Evolutionary conservation across 176 grass and related monocot genomes (phyloP), one percentile per base, ranked within the genome.

Genomic region (Calamus simplicifolius): DNA sequence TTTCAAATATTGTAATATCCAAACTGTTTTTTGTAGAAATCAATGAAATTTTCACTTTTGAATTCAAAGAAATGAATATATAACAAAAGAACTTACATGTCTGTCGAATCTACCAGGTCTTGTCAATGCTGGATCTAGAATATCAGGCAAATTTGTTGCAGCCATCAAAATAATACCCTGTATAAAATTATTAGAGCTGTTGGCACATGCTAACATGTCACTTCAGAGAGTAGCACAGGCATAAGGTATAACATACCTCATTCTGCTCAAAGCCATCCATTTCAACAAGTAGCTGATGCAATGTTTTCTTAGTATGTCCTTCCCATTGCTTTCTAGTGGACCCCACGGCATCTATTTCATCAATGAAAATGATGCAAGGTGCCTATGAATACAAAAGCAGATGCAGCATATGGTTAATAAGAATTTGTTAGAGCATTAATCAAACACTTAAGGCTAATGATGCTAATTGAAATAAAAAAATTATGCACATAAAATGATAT

Each of bases 261-360:
- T 98, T 98, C 83, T 98, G 88, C 81, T 98, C 94, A 83, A 98
- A 98, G 28, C 94, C 94, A 43, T 98, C 94, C 94, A 98, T 98
- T 81, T 98, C 94, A 30, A 98, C 94, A 70, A 98, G 94, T 63
- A 98, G 84, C 63, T 98, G 94, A 93, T 98, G 94, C 69, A 98
- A 76, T 58, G 94, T 98, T 78, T 98, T 98, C 71, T 98, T 98
- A 50, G 94, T 84, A 63, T 98, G 94, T 5, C 94, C 94, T 79
- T 98, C 94, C 94, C 94, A 98, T 80, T 93, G 88, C 70, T 98
- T 98, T 79, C 94, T 93, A 49, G 85, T 98, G 50, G 94, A 98
- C 71, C 94, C 94, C 18, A 98, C 76, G 6, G 94, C 94, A 79
- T 98, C 94, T 89, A 98, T 89, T 85, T 98, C 94, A 79, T 98